These are phyloP conservation scores for Pseudomonodictys pantanalensis DNA, from an alignment of 495 filamentous ascomycete genomes.

Conservation along the genomic window DNA sequence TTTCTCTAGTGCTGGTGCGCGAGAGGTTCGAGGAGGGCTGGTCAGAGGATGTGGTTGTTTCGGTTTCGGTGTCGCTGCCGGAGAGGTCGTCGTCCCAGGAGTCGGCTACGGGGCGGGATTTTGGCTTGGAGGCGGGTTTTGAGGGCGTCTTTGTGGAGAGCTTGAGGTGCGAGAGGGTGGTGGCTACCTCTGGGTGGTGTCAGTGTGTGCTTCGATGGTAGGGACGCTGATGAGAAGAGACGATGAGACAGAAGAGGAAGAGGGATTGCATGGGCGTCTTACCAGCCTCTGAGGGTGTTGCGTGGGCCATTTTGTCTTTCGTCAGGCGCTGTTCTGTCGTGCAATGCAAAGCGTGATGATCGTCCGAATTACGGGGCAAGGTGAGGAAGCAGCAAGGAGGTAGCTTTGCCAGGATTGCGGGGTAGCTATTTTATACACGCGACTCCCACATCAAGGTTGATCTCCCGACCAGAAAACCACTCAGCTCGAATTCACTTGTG, in stretches of 20 bases:
- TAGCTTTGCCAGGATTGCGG: not conserved
- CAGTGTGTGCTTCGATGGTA: not conserved
- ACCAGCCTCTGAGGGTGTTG: slow-evolving; percentile 31
- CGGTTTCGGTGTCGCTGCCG: slow-evolving; percentile 46
- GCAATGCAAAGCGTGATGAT: too few species aligned
- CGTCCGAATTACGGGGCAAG: not conserved
- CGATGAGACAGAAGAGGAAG: slow-evolving; percentile 2
- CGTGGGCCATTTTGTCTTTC: slow-evolving; percentile 11
- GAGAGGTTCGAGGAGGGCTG: slow-evolving; percentile 30
- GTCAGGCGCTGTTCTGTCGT: not conserved
- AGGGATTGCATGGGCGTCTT: not conserved
- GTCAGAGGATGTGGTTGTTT: slow-evolving; percentile 58
- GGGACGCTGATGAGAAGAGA: too few species aligned
- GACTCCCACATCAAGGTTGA: not conserved
- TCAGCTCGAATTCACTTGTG: too few species aligned
- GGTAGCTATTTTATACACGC: slow-evolving; percentile 6
- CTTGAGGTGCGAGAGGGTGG: slow-evolving; percentile 32
- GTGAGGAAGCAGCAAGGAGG: not conserved
- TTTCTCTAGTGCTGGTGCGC: slow-evolving; percentile 44
- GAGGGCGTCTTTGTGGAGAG: slow-evolving; percentile 42
- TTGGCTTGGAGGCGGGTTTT: slow-evolving; percentile 28
- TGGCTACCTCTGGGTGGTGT: slow-evolving; percentile 22
- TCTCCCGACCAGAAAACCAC: too few species aligned
- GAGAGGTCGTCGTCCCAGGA: slow-evolving; percentile 79
- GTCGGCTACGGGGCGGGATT: slow-evolving; percentile 58